phyloP scores from a whole-genome alignment of 2,329 filamentous ascomycete species.

The Diaporthe caulivora region DNA sequence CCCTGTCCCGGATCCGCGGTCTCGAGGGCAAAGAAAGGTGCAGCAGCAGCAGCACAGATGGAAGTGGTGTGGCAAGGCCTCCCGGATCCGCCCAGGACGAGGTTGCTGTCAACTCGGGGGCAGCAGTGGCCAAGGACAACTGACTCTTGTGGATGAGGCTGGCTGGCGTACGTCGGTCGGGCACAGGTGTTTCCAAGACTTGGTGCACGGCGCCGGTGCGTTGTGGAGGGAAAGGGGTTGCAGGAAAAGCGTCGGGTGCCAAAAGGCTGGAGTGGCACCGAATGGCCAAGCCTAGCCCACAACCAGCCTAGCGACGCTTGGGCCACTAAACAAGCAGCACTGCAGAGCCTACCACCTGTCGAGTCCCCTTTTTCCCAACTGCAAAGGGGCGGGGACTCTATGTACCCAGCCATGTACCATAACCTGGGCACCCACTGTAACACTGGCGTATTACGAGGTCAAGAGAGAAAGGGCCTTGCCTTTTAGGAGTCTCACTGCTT shows the following conservation, averaged over 20 bases:
- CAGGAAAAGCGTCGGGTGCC: conserved; percentile 34
- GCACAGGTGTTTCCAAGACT: conserved; percentile 29
- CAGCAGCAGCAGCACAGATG: neutral
- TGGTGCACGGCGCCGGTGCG: conserved; percentile 3
- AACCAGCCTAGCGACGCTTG: conserved; percentile 32
- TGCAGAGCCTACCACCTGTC: conserved; percentile 20
- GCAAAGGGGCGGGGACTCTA: conserved; percentile 8
- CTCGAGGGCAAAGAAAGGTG: conserved; percentile 20
- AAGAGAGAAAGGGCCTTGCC: neutral
- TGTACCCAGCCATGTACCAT: neutral
- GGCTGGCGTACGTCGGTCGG: conserved; percentile 28
- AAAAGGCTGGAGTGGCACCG: conserved; percentile 33
- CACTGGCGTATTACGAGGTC: conserved; percentile 16
- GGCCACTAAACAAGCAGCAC: conserved; percentile 14
- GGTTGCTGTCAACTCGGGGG: neutral
- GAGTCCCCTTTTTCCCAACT: conserved; percentile 25
- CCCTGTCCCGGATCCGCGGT: neutral
- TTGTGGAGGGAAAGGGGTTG: conserved; percentile 36
- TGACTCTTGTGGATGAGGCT: conserved; percentile 12
- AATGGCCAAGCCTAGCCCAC: conserved; percentile 27
- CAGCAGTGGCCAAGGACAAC: conserved; percentile 20
- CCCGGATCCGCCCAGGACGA: neutral
- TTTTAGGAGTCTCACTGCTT: neutral
- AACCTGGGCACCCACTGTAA: conserved; percentile 12
- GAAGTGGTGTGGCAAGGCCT: neutral